Conservation (phyloP, 192 early-diverging fungal species). For the Radiomyces spectabilis region DNA sequence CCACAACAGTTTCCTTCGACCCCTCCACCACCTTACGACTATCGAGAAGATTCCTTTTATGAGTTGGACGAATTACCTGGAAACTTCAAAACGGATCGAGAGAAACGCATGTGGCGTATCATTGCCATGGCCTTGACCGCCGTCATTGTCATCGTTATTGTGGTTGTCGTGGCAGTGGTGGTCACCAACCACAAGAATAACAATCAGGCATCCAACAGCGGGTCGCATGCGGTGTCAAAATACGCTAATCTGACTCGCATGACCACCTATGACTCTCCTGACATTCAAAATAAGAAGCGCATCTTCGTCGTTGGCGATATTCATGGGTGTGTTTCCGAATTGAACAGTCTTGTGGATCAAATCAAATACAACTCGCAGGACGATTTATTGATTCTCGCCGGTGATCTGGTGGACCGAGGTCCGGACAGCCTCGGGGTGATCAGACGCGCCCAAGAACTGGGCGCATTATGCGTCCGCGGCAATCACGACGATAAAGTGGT, state of each 20-base stretch:
- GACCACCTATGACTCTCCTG: background rate
- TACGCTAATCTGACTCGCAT: slow-evolving; percentile 24
- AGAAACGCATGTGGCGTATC: background rate
- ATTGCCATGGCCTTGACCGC: slow-evolving; percentile 1
- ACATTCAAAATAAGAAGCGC: slow-evolving; percentile 12
- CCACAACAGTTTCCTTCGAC: too few relatives aligned
- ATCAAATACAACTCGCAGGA: slow-evolving; percentile 22
- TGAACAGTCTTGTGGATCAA: slow-evolving; percentile 41
- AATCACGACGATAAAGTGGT: slow-evolving; percentile 72
- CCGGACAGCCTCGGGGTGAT: slow-evolving; percentile 52
- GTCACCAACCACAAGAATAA: slow-evolving; percentile 11
- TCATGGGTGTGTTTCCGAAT: slow-evolving; percentile 52
- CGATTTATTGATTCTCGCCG: slow-evolving; percentile 58
- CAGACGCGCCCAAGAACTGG: slow-evolving; percentile 34
- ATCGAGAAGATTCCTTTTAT: too few relatives aligned
- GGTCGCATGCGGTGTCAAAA: slow-evolving; percentile 10
- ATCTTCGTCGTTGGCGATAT: slow-evolving; percentile 67
- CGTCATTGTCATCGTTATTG: background rate
- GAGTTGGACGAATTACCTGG: background rate
- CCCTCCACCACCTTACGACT: too few relatives aligned
- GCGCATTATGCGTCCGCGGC: slow-evolving; percentile 53
- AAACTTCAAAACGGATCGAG: background rate
- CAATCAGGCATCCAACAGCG: background rate
- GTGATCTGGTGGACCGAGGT: slow-evolving; percentile 62
- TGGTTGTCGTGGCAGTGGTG: slow-evolving; percentile 13